A percentile compares a stretch with the other conserved stretches of the same genome.
Evolutionary conservation across 1,284 basidiomycete genomes (phyloP).

Genomic region (Ganoderma lucidum): DNA sequence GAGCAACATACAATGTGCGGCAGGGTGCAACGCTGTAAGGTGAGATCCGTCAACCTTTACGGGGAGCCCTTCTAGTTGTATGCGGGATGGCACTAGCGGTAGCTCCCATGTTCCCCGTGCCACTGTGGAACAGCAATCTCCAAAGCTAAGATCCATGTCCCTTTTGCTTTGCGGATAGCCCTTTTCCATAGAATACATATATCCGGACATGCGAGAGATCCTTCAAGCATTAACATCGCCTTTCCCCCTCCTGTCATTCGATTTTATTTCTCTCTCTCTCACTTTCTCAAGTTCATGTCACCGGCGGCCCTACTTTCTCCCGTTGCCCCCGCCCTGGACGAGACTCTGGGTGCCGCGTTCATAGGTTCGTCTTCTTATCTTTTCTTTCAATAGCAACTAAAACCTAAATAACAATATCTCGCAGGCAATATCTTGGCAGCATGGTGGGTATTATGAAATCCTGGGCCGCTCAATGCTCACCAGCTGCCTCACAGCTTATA

Average conservation of each 20-base stretch:
- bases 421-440: constrained; percentile 1
- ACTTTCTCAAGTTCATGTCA: not conserved
- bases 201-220: not conserved
- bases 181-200: not conserved
- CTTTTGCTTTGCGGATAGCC: not conserved
- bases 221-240: not conserved
- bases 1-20: not conserved
- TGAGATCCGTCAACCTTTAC: not conserved
- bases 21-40: not conserved
- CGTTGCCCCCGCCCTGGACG: not conserved
- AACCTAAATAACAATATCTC: not conserved
- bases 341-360: constrained; percentile 3
- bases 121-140: not conserved
- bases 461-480: not conserved
- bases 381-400: not conserved
- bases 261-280: not conserved
- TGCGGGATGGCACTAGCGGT: constrained; percentile 1
- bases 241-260: constrained; percentile 6
- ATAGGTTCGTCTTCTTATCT: not conserved
- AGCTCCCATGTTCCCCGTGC: not conserved
- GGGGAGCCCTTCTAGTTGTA: not conserved
- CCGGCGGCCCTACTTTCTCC: not conserved
- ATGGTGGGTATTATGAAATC: not conserved
- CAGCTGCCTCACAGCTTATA: constrained; percentile 8
- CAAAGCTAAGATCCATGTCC: not conserved